These are phyloP conservation scores for Mucor ambiguus DNA, from an alignment of 371 early-diverging fungal species.

Conservation along the genomic window DNA sequence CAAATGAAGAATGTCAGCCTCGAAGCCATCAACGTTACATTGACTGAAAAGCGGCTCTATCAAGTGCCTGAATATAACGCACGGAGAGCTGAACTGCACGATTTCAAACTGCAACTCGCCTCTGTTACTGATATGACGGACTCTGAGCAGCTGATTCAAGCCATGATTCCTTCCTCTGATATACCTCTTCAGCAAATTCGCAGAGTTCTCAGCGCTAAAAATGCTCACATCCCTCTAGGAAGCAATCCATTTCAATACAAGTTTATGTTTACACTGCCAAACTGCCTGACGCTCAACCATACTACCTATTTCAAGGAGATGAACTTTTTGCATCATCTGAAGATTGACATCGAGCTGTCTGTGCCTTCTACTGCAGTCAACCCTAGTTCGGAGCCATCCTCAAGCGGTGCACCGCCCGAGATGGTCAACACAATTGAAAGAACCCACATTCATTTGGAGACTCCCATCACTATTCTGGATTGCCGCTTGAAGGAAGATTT, in stretches of 20 bases:
- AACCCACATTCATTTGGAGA: slow-evolving; percentile 26
- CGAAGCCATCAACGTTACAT: slow-evolving; percentile 36
- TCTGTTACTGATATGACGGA: slow-evolving; percentile 32
- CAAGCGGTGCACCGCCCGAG: background rate
- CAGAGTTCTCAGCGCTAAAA: slow-evolving; percentile 38
- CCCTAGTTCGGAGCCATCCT: background rate
- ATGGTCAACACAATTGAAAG: background rate
- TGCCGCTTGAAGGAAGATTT: slow-evolving; percentile 42
- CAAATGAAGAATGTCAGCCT: slow-evolving; percentile 40
- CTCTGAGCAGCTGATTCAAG: slow-evolving; percentile 21
- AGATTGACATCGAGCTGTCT: slow-evolving; percentile 41
- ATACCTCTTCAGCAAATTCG: slow-evolving; percentile 30
- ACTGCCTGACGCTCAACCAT: slow-evolving; percentile 47
- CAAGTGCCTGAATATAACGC: slow-evolving; percentile 49
- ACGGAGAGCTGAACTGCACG: slow-evolving; percentile 36
- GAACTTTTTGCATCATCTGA: slow-evolving; percentile 40
- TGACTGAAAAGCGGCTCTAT: slow-evolving; percentile 44
- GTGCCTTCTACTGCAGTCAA: slow-evolving; percentile 11
- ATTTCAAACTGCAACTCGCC: slow-evolving; percentile 37
- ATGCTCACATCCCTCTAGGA: slow-evolving; percentile 45
- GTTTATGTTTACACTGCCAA: slow-evolving; percentile 45
- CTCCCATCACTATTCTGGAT: slow-evolving; percentile 40
- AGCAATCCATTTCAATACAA: slow-evolving; percentile 43
- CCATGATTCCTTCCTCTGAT: slow-evolving; percentile 29
- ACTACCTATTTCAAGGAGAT: slow-evolving; percentile 44